Conservation (phyloP, 345 rosid species). For the Sonneratia caseolaris region DNA sequence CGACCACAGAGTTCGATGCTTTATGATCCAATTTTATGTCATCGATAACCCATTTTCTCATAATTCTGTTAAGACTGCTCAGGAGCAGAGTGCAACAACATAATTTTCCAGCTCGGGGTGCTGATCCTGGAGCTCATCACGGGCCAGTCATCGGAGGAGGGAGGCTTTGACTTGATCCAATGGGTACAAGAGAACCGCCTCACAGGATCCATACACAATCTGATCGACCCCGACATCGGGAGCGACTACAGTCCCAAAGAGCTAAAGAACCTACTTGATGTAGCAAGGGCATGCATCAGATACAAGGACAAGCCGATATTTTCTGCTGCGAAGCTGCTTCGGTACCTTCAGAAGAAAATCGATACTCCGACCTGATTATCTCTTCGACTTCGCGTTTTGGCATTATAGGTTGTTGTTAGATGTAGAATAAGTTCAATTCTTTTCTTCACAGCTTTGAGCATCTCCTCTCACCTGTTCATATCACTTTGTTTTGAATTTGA, state of each 20-base stretch:
- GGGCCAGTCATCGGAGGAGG: constrained; percentile 75
- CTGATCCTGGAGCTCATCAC: constrained; percentile 78
- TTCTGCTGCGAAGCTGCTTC: constrained; percentile 44
- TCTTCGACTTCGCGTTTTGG: not conserved
- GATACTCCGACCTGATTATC: constrained; percentile 9
- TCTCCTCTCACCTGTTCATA: too few species aligned
- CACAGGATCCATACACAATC: constrained; percentile 52
- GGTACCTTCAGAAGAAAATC: constrained; percentile 63
- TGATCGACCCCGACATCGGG: constrained; percentile 92
- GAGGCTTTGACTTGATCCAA: constrained; percentile 46
- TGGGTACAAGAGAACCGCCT: constrained; percentile 72
- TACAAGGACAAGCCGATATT: constrained; percentile 47
- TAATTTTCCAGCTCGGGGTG: constrained; percentile 79
- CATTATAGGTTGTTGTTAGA: not conserved
- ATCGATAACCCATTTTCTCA: not conserved
- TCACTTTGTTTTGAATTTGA: too few species aligned
- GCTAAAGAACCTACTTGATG: constrained; percentile 60
- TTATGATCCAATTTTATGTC: not conserved
- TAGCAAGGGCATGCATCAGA: constrained; percentile 66
- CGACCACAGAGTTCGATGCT: not conserved
- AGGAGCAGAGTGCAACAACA: constrained; percentile 36
- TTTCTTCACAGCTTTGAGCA: not conserved
- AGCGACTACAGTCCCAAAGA: constrained; percentile 47
- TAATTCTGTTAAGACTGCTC: constrained; percentile 23
- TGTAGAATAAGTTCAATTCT: not conserved